A percentile compares a stretch with the other conserved stretches of the same genome.
Conservation (phyloP, 805 yeast species). For the Metschnikowia koreensis region DNA sequence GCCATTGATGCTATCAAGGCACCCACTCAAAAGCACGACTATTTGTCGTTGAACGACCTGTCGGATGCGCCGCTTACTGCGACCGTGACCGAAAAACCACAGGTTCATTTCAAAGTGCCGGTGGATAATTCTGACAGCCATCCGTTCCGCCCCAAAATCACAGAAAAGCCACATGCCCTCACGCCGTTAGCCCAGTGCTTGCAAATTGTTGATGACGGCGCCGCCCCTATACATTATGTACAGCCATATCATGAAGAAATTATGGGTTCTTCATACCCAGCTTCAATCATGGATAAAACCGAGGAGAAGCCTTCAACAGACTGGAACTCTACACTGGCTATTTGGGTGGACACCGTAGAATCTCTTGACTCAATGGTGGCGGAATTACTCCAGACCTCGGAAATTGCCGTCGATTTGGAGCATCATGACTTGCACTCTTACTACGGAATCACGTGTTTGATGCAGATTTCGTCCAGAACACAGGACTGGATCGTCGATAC, state of each 20-base stretch:
- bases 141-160: constrained; percentile 78
- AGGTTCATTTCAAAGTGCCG: constrained; percentile 51
- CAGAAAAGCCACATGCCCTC: constrained; percentile 69
- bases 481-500: constrained; percentile 89
- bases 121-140: constrained; percentile 65
- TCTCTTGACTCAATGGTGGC: constrained; percentile 53
- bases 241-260: constrained; percentile 87
- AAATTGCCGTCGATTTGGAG: constrained; percentile 90
- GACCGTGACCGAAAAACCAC: constrained; percentile 55
- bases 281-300: constrained; percentile 37
- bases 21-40: constrained; percentile 22
- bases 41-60: constrained; percentile 8
- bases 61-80: constrained; percentile 1
- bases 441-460: constrained; percentile 84
- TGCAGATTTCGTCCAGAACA: constrained; percentile 86
- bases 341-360: constrained; percentile 67
- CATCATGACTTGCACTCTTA: constrained; percentile 92
- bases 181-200: constrained; percentile 54
- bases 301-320: constrained; percentile 53
- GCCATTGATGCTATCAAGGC: constrained; percentile 49
- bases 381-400: constrained; percentile 50
- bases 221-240: constrained; percentile 34
- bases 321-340: constrained; percentile 65
- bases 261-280: constrained; percentile 65
- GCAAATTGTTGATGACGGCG: constrained; percentile 2